phyloP scores from a whole-genome alignment of 2,329 filamentous ascomycete species.

The Alternaria novae-zelandiae region DNA sequence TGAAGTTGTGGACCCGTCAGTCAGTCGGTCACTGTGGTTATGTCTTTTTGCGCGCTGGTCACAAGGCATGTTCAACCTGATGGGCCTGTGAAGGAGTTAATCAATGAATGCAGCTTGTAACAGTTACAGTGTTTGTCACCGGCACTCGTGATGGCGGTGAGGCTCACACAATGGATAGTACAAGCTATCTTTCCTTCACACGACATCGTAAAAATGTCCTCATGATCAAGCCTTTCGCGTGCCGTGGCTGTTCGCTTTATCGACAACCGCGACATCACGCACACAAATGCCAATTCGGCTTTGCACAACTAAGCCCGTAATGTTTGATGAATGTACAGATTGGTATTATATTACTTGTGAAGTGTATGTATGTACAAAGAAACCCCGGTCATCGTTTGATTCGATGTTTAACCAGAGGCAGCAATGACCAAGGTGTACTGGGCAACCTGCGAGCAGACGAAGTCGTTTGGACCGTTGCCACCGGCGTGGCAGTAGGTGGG shows the following conservation, averaged over 20 bases:
- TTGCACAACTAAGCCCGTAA: neutral
- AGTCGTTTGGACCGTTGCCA: constrained; percentile 25
- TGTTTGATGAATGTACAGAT: neutral
- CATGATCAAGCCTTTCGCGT: neutral
- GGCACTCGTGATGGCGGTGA: neutral
- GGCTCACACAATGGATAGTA: neutral
- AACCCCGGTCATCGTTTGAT: neutral
- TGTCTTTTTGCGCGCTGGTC: neutral
- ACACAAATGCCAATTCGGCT: neutral
- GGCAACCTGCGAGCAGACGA: constrained; percentile 22
- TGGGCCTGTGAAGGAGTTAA: neutral
- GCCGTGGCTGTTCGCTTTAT: neutral
- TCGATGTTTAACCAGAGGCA: neutral
- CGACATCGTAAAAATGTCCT: neutral
- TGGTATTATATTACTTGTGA: neutral
- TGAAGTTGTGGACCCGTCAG: neutral
- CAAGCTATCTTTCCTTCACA: neutral
- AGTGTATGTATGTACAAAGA: neutral
- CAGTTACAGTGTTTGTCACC: neutral
- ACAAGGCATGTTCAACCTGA: neutral
- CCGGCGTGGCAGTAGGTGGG: constrained; percentile 30
- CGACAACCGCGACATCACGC: neutral
- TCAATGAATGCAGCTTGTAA: neutral
- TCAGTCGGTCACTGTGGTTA: neutral
- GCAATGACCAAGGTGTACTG: constrained; percentile 19